Percentiles rank a stretch among this genome's conserved stretches.
Evolutionary conservation across 768 basidiomycete species (phyloP).

Genomic region (Kwoniella pini): DNA sequence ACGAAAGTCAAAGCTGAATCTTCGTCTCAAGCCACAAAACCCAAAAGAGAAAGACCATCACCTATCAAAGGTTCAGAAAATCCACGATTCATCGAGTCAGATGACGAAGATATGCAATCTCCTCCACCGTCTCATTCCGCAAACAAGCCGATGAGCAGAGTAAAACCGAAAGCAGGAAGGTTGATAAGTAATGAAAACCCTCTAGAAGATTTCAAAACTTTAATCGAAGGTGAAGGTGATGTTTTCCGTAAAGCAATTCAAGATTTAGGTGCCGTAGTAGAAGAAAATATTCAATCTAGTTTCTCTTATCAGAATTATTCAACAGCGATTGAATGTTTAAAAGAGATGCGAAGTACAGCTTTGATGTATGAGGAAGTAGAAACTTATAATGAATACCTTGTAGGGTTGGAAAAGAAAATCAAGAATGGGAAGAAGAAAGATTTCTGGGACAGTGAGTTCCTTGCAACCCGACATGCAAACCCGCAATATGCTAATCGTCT

Average conservation of each 20-base stretch:
- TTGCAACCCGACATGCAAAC: too few relatives aligned
- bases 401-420: conserved; percentile 35
- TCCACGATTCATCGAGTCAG: conserved; percentile 21
- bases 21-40: conserved; percentile 8
- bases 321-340: conserved; percentile 75
- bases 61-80: conserved; percentile 51
- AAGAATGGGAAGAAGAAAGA: conserved; percentile 46
- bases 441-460: conserved; percentile 49
- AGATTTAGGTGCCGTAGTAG: conserved; percentile 71
- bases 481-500: too few relatives aligned
- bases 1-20: conserved; percentile 40
- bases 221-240: conserved; percentile 68
- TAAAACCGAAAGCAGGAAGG: conserved; percentile 60
- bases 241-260: conserved; percentile 74
- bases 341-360: conserved; percentile 66
- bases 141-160: conserved; percentile 32
- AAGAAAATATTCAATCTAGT: conserved; percentile 68
- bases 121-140: not conserved
- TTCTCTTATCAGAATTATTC: conserved; percentile 68
- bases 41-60: conserved; percentile 1
- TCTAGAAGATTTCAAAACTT: conserved; percentile 72
- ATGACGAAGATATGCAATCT: conserved; percentile 49
- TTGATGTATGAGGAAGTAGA: conserved; percentile 58
- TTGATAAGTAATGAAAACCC: conserved; percentile 76
- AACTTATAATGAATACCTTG: conserved; percentile 47